Base-by-base conservation (phyloP, 345 rosid species). In the Acer yangbiense region DNA sequence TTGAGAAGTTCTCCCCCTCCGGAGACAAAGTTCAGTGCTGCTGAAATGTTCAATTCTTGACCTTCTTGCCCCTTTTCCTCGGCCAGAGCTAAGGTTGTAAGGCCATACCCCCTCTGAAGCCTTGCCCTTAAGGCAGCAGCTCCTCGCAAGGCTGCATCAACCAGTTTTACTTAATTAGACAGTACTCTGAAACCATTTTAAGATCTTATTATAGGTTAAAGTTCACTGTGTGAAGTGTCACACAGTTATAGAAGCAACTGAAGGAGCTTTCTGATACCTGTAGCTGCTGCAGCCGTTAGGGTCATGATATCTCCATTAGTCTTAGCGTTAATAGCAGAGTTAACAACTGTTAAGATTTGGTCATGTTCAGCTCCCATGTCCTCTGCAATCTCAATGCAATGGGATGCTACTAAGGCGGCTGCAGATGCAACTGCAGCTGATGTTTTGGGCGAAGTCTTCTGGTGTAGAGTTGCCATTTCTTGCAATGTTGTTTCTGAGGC, bases 241-340 rank as follows among this genome's bases (percentile, higher is more conserved):
- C 62, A 27, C 48, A 12, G 17, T 65, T 61, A 66, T 50, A 68
- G 77, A 54, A 69, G 70, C 72, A 18, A 67, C 44, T 55, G 23
- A 77, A 76, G 66, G 14, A 60, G 27, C 29, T 18, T 68, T 66
- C 11, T 20, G 32, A 16, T 84, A 93, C 98, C 98, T 86, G 98
- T 95, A 39, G 98, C 98, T 81, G 98, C 97, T 71, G 94, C 95
- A 4, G 98, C 98, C 25, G 98, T 95, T 80, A 95, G 80, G 82
- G 97, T 90, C 93, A 95, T 91, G 84, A 95, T 82, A 79, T 95
- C 98, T 64, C 98, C 98, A 73, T 86, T 92, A 67, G 89, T 89
- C 86, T 80, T 93, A 21, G 93, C 94, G 60, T 88, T 95, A 23
- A 90, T 84, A 13, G 98, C 95, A 21, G 97, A 95, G 89, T 86